phyloP scores from a whole-genome alignment of 257 asterid genomes.

The Fraxinus pennsylvanica region DNA sequence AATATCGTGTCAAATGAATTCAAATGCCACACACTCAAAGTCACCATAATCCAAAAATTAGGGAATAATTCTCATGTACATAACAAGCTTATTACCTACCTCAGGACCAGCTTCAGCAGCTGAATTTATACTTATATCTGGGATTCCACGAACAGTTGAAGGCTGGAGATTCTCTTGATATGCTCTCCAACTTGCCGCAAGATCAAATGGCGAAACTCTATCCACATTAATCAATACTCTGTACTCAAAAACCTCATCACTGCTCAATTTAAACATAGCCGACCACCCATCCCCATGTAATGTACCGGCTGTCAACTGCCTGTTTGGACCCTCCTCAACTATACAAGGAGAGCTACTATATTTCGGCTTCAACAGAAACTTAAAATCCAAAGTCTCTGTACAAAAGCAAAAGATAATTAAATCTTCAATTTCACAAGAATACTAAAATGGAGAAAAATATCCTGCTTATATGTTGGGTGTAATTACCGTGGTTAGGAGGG shows the following conservation, averaged over 20 bases:
- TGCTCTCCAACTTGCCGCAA: conserved; percentile 98
- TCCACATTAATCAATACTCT: conserved; percentile 72
- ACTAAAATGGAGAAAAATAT: background rate
- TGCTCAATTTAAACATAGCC: conserved; percentile 62
- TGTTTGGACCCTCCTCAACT: conserved; percentile 88
- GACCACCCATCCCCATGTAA: conserved; percentile 73
- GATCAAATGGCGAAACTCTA: conserved; percentile 92
- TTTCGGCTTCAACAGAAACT: conserved; percentile 85
- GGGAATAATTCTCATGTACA: conserved; percentile 3
- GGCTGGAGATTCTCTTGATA: conserved; percentile 89
- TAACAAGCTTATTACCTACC: conserved; percentile 37
- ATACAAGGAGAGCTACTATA: conserved; percentile 48
- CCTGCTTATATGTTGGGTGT: conserved; percentile 12
- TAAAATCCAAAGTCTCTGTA: conserved; percentile 91
- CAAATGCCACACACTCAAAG: background rate
- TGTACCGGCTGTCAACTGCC: conserved; percentile 73
- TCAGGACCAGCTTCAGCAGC: conserved; percentile 45
- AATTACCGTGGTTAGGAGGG: conserved; percentile 80
- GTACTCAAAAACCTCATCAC: conserved; percentile 74
- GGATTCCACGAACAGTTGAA: conserved; percentile 90
- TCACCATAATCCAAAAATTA: conserved; percentile 9
- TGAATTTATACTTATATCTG: conserved; percentile 81
- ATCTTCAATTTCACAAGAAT: background rate
- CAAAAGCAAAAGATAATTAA: conserved; percentile 24
- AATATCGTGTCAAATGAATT: conserved; percentile 1